These are phyloP conservation scores for Coccomyxa sp. DNA, from an alignment of 139 green algal species.

Conservation along the genomic window DNA sequence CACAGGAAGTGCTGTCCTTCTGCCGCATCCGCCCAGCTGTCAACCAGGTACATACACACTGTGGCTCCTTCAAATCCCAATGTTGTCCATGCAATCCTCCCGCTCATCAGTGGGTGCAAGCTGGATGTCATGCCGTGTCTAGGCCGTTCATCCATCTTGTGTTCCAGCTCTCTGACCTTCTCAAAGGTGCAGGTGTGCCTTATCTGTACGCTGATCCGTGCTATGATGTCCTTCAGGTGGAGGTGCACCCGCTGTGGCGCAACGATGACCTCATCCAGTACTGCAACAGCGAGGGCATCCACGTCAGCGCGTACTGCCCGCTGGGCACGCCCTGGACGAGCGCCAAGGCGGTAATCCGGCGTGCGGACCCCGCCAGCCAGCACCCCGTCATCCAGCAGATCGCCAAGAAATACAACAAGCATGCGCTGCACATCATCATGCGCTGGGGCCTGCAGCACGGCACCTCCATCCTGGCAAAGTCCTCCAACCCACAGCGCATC, in stretches of 20 bases:
- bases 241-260: conserved; percentile 87
- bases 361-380: background rate
- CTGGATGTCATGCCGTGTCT: no score
- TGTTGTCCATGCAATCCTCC: no score
- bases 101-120: no score
- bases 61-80: background rate
- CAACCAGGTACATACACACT: conserved; percentile 37
- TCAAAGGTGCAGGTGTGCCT: no score
- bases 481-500: background rate
- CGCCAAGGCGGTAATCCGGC: background rate
- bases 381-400: conserved; percentile 45
- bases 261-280: conserved; percentile 76
- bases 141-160: no score
- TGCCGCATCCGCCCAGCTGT: conserved; percentile 57
- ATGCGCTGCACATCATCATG: conserved; percentile 73
- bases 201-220: background rate
- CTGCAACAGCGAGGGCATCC: conserved; percentile 58
- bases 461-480: conserved; percentile 34
- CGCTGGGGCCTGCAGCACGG: conserved; percentile 86
- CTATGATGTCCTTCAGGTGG: conserved; percentile 38
- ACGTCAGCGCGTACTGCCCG: conserved; percentile 88
- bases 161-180: no score
- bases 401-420: conserved; percentile 36
- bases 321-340: conserved; percentile 61
- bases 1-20: conserved; percentile 46